phyloP scores from a whole-genome alignment of 2,329 filamentous ascomycete species.

The Ophiostoma montium region DNA sequence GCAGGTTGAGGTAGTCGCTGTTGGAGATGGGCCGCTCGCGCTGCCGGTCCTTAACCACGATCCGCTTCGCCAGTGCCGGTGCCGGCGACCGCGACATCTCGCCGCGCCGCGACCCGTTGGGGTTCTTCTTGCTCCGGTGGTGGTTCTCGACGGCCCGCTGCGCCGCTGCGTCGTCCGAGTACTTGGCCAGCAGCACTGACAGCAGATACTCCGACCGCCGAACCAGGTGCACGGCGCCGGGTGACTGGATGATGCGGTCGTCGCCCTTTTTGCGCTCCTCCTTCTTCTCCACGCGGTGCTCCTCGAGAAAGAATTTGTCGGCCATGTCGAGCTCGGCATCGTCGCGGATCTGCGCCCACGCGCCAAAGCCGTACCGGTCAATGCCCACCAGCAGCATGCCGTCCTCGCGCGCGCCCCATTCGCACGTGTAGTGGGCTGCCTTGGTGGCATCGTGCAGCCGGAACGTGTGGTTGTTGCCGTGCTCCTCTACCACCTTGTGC shows the following conservation, averaged over 20 bases:
- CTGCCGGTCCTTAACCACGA: constrained; percentile 31
- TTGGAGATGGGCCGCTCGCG: constrained; percentile 26
- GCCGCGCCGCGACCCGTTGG: constrained; percentile 45
- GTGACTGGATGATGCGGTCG: constrained; percentile 74
- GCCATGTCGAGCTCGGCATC: constrained; percentile 72
- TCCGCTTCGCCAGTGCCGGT: constrained; percentile 37
- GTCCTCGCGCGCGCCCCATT: constrained; percentile 88
- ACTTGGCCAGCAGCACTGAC: constrained; percentile 80
- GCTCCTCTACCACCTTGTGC: constrained; percentile 53
- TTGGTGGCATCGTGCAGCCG: constrained; percentile 86
- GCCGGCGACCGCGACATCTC: constrained; percentile 51
- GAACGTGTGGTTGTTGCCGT: constrained; percentile 62
- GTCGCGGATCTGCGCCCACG: constrained; percentile 88
- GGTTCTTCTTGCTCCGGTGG: constrained; percentile 85
- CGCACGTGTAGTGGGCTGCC: constrained; percentile 75
- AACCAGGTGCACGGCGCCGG: constrained; percentile 93
- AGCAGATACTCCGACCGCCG: constrained; percentile 89
- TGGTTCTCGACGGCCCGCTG: constrained; percentile 81
- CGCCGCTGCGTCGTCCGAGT: constrained; percentile 60
- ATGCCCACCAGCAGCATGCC: constrained; percentile 96
- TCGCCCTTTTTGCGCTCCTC: constrained; percentile 72
- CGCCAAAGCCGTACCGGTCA: constrained; percentile 83
- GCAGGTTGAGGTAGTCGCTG: constrained; percentile 15
- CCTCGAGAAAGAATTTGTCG: constrained; percentile 92
- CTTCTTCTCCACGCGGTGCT: constrained; percentile 96